A percentile compares a stretch with the other conserved stretches of the same genome.
These are phyloP conservation scores for Tulasnella calospora DNA, from an alignment of 768 basidiomycete genomes.

Conservation along the genomic window DNA sequence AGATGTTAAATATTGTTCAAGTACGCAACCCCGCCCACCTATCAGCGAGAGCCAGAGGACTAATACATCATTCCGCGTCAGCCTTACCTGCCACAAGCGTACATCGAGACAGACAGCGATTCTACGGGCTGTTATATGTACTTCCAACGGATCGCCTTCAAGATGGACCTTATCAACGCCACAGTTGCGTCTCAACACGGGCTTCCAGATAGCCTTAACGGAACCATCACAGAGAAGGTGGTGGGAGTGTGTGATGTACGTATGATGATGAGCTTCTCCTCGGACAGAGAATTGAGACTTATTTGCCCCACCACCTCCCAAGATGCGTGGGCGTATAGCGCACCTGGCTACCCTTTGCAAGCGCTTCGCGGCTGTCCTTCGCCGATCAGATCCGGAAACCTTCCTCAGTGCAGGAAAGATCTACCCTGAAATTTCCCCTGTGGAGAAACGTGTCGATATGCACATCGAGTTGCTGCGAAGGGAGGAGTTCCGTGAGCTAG, in stretches of 20 bases:
- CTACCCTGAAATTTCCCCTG: conserved; percentile 73
- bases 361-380: conserved; percentile 80
- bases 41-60: background rate
- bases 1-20: conserved; percentile 78
- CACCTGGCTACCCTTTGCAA: conserved; percentile 78
- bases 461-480: conserved; percentile 78
- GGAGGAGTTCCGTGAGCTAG: conserved; percentile 90
- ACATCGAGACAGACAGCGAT: conserved; percentile 82
- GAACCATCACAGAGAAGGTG: conserved; percentile 72
- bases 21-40: conserved; percentile 39
- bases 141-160: conserved; percentile 83
- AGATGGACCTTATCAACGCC: conserved; percentile 79
- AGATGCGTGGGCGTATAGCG: conserved; percentile 82
- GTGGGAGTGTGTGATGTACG: conserved; percentile 92
- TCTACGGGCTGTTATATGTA: conserved; percentile 86
- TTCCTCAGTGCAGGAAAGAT: conserved; percentile 83
- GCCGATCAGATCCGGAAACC: conserved; percentile 72
- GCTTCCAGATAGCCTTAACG: conserved; percentile 79
- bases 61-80: conserved; percentile 34
- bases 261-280: background rate
- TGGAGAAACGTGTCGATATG: conserved; percentile 89
- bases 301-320: background rate
- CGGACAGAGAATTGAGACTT: background rate
- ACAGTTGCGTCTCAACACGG: conserved; percentile 78
- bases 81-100: conserved; percentile 89